Conservation (phyloP, 2,329 filamentous ascomycete species). For the Aspergillus brunneoviolaceus region DNA sequence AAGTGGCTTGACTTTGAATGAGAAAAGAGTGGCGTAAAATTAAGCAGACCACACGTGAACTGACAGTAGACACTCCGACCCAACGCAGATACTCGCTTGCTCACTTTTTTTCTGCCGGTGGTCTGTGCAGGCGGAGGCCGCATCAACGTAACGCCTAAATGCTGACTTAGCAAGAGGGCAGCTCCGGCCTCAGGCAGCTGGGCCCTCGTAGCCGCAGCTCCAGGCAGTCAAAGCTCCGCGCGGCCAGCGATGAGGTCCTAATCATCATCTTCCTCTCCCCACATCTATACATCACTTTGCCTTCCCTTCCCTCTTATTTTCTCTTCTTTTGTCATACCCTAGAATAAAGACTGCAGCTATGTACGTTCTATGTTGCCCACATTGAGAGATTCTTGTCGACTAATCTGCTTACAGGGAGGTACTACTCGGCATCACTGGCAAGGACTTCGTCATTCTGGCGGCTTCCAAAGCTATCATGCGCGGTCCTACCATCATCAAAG, state of each 20-base stretch:
- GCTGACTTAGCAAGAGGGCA: constrained; percentile 34
- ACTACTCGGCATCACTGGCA: constrained; percentile 94
- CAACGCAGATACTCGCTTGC: constrained; percentile 12
- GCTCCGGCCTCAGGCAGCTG: constrained; percentile 29
- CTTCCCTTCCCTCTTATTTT: constrained; percentile 20
- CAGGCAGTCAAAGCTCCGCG: constrained; percentile 46
- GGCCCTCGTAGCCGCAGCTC: constrained; percentile 28
- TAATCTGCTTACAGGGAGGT: constrained; percentile 71
- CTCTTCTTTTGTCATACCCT: neutral
- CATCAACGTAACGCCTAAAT: constrained; percentile 33
- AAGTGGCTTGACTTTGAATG: neutral
- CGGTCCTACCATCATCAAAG: constrained; percentile 93
- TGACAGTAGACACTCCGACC: neutral
- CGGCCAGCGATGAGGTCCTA: constrained; percentile 29
- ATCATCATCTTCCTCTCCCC: constrained; percentile 22
- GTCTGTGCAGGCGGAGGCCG: constrained; percentile 28
- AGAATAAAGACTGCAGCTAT: constrained; percentile 23
- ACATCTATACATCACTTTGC: constrained; percentile 21
- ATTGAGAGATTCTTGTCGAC: constrained; percentile 12
- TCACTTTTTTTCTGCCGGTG: constrained; percentile 40
- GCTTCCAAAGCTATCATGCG: constrained; percentile 98
- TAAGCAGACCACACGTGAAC: neutral
- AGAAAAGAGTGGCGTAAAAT: neutral
- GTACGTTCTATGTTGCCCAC: constrained; percentile 21
- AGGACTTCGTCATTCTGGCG: constrained; percentile 97